phyloP scores from a whole-genome alignment of 2,329 filamentous ascomycete species.

The Karstenula rhodostoma region DNA sequence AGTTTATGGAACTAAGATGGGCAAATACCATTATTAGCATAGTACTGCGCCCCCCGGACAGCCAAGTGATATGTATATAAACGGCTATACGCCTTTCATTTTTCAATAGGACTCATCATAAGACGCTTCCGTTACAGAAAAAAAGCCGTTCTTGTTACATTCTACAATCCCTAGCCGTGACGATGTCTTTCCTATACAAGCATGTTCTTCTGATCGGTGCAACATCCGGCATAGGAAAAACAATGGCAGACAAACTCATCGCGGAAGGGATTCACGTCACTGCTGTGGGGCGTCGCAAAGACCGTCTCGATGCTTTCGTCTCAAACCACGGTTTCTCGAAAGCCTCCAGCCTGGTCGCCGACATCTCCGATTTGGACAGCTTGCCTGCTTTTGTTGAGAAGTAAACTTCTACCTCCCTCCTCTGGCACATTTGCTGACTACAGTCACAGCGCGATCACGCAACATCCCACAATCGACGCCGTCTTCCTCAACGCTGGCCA shows the following conservation, averaged over 20 bases:
- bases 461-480: constrained; percentile 62
- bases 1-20: background rate
- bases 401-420: constrained; percentile 29
- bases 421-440: background rate
- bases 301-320: constrained; percentile 60
- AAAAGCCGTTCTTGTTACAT: background rate
- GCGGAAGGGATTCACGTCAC: constrained; percentile 61
- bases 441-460: constrained; percentile 36
- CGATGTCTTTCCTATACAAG: constrained; percentile 64
- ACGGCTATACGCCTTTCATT: background rate
- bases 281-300: constrained; percentile 63
- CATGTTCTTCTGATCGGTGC: constrained; percentile 64
- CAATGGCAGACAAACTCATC: constrained; percentile 59
- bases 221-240: constrained; percentile 63
- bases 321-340: constrained; percentile 56
- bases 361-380: constrained; percentile 56
- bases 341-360: constrained; percentile 51
- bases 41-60: background rate
- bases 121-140: background rate
- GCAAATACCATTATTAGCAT: background rate
- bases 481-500: constrained; percentile 67
- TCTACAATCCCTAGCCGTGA: background rate
- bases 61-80: background rate
- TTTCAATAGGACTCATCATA: background rate
- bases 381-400: constrained; percentile 55